phyloP scores from a whole-genome alignment of 768 basidiomycete genomes.

The Boletellus sp. region DNA sequence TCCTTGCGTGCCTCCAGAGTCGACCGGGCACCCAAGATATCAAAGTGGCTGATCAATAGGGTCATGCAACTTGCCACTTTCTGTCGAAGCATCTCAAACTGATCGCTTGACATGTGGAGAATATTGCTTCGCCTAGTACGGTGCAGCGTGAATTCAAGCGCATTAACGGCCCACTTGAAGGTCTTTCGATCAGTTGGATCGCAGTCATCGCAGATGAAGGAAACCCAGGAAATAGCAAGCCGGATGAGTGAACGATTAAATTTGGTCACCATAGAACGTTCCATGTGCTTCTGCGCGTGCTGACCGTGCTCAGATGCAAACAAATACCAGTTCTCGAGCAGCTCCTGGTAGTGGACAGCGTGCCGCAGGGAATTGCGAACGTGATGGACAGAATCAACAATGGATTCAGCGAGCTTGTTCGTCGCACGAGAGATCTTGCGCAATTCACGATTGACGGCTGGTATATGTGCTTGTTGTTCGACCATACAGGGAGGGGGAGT shows the following conservation, averaged over 20 bases:
- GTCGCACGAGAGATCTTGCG: slow-evolving; percentile 88
- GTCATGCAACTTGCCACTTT: slow-evolving; percentile 97
- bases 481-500: slow-evolving; percentile 48
- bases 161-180: slow-evolving; percentile 97
- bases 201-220: slow-evolving; percentile 98
- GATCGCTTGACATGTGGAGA: slow-evolving; percentile 78
- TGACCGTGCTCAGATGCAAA: slow-evolving; percentile 97
- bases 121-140: slow-evolving; percentile 89
- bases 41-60: slow-evolving; percentile 94
- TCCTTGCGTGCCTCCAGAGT: slow-evolving; percentile 85
- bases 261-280: slow-evolving; percentile 59
- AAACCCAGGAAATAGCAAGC: slow-evolving; percentile 95
- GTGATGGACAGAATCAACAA: slow-evolving; percentile 87
- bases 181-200: slow-evolving; percentile 93
- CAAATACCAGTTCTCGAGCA: slow-evolving; percentile 89
- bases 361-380: slow-evolving; percentile 67
- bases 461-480: slow-evolving; percentile 88
- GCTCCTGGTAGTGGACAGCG: slow-evolving; percentile 69
- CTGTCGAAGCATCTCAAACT: slow-evolving; percentile 86
- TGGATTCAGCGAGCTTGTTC: slow-evolving; percentile 86
- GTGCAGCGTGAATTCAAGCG: slow-evolving; percentile 86
- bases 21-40: slow-evolving; percentile 93
- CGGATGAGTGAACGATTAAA: slow-evolving; percentile 84
- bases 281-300: slow-evolving; percentile 87
- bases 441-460: slow-evolving; percentile 83